Base-by-base conservation (phyloP, 192 early-diverging fungal genomes). In the Coemansia sp. region DNA sequence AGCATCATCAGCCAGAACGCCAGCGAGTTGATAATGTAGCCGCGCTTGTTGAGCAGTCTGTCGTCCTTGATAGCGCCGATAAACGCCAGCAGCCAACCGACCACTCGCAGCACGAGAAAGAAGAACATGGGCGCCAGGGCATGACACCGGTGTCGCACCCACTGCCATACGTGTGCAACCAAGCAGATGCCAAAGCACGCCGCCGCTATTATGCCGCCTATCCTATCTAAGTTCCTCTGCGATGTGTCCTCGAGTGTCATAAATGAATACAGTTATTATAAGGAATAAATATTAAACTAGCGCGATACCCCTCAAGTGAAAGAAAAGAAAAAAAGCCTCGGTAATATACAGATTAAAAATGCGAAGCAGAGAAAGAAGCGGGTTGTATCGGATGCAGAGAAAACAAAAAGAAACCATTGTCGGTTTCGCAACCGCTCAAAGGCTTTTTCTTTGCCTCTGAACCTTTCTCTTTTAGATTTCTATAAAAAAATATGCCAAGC, bases 1-100 rank as follows among this genome's bases (percentile, higher is more conserved):
- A 75, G 51, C 59, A 71, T 63, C 60, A 81, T 53, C 22, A 75
- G 64, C 78, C 72, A 75, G 57, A 75, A 81, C 12, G 69, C 62
- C 12, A 72, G 40, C 22, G 78, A 36, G 42, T 81, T 75, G 48
- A 71, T 58, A 60, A 75, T 75, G 42, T 81, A 64, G 44, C 78
- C 78, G 47, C 69, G 72, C 62, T 81, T 75, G 56, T 75, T 75
- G 20, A 81, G 59, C 40, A 57, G 19, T 12, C 28, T 31, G 59
- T 75, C 66, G 22, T 75, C 56, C 26, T 44, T 58, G 55, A 75
- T 17, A 12, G 72, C 73, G 0, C 78, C 78, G 20, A 75, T 72
- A 54, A 66, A 74, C 10, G 69, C 65, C 48, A 75, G 59, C 56
- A 81, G 69, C 78, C 78, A 81, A 19, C 78, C 78, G 26, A 81